Base-by-base conservation (phyloP, 2,329 filamentous ascomycete species). In the Leptosphaerulina australis region DNA sequence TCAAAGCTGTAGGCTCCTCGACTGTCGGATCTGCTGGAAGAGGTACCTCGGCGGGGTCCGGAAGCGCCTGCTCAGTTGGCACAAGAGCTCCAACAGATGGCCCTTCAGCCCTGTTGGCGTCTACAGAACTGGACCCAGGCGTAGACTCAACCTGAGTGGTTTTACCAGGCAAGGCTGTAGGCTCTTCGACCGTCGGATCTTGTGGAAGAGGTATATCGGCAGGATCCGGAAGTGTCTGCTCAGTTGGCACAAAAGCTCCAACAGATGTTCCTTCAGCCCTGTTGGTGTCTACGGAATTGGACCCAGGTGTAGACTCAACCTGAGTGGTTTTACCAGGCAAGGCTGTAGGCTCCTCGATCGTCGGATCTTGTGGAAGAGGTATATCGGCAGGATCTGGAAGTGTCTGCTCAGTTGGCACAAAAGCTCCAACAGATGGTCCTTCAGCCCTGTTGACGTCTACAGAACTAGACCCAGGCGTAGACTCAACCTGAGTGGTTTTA, bases 301-400 rank as follows among this genome's bases (percentile, higher is more conserved):
- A n/a, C 25, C 41, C 29, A 17, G 35, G 28, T n/a, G 18, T 18
- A 14, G 40, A n/a, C 14, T 45, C 40, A 14, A 29, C 4, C 9
- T 40, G 40, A 2, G 25, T 21, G 11, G 41, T 3, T 18, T 56
- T 39, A 14, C 5, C 21, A 30, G 44, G 21, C 5, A 31, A 15
- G 10, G 41, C 49, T 6, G 49, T 39, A 15, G 18, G 38, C 31
- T 55, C 56, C n/a, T n/a, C n/a, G n/a, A n/a, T n/a, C n/a, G n/a
- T n/a, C n/a, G n/a, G n/a, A n/a, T n/a, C n/a, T n/a, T n/a, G n/a
- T n/a, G n/a, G n/a, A n/a, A 35, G 20, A 22, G 33, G 33, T 2
- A 35, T 20, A 22, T 35, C 18, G 5, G 11, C 20, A n/a, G 33
- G n/a, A n/a, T n/a, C n/a, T n/a, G n/a, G n/a, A n/a, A n/a, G n/a